A percentile compares a stretch with the other conserved stretches of the same genome.
Evolutionary conservation across 2,329 filamentous ascomycete species (phyloP).

Genomic region (Trichoderma atroviride): DNA sequence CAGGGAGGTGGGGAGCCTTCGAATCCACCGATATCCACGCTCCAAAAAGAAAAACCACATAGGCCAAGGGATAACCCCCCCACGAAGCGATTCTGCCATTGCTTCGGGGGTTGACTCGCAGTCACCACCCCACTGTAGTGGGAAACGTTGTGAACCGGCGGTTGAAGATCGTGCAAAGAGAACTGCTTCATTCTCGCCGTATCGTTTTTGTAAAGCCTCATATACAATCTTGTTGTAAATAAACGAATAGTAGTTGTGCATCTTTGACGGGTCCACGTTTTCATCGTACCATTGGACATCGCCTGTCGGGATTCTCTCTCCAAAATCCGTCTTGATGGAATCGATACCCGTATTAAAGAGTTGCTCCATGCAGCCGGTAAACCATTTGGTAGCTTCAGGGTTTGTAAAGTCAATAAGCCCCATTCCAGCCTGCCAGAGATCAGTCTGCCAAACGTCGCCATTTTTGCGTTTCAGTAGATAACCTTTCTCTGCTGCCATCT

Average conservation of each 20-base stretch:
- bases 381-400: conserved; percentile 68
- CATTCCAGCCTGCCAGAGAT: conserved; percentile 78
- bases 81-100: conserved; percentile 70
- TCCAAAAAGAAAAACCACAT: conserved; percentile 69
- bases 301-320: conserved; percentile 68
- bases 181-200: conserved; percentile 58
- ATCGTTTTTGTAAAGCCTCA: conserved; percentile 61
- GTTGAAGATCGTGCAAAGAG: conserved; percentile 68
- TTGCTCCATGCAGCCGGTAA: conserved; percentile 59
- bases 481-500: conserved; percentile 64
- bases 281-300: conserved; percentile 67
- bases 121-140: conserved; percentile 73
- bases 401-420: conserved; percentile 75
- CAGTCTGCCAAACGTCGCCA: conserved; percentile 75
- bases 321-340: conserved; percentile 76
- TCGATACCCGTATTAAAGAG: conserved; percentile 72
- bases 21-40: conserved; percentile 71
- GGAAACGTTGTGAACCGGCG: conserved; percentile 70
- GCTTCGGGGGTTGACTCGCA: conserved; percentile 74
- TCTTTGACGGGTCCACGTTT: conserved; percentile 61
- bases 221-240: conserved; percentile 72
- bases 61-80: conserved; percentile 66
- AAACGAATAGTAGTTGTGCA: conserved; percentile 80
- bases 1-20: conserved; percentile 68
- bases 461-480: conserved; percentile 71